Base-by-base conservation (phyloP, 257 asterid species). In the Fraxinus excelsior region DNA sequence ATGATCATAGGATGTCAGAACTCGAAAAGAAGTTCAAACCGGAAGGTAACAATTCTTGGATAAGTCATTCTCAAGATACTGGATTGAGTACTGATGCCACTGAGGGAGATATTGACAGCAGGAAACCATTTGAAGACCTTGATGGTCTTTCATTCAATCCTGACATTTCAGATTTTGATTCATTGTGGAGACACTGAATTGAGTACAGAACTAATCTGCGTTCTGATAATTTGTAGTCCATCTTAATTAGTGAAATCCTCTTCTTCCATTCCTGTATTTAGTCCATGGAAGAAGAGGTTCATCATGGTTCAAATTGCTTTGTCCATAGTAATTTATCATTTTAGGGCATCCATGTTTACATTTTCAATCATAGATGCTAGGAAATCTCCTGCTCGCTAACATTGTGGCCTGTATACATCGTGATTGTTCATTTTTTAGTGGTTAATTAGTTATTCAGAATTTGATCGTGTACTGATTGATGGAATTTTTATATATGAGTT, bases 1-100 rank as follows among this genome's bases (percentile, higher is more conserved):
- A 72, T 10, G 67, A 72, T 26, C 53, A 19, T 10, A 12, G 31
- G 35, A 34, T 9, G 73, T 12, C 29, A 38, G 74, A 70, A 28
- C 74, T 28, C 13, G 74, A 26, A 23, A 31, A 42, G 42, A 65
- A 28, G 9, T 77, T 81, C 83, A 88, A 85, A 56, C 72, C 38
- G 78, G 96, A 92, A 80, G 85, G 67, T 60, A 88, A 87, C 82
- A 83, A 85, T 76, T 88, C 97, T 0, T 71, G 81, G 84, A 81
- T 88, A 31, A 88, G 85, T 77, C 85, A 44, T 40, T 82, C 88
- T 23, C 86, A 80, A 32, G 90, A 86, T 7, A 84, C 88, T 23
- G 86, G 84, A 28, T 67, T 79, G 12, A 81, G 85, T 53, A 78
- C 84, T 34, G 86, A 85, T 35, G 82, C 73, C 34, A 75, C 85